Evolutionary conservation across 2,329 filamentous ascomycete species (phyloP), one percentile per base, ranked within the genome.

Genomic region (Calonectria leucothoes): DNA sequence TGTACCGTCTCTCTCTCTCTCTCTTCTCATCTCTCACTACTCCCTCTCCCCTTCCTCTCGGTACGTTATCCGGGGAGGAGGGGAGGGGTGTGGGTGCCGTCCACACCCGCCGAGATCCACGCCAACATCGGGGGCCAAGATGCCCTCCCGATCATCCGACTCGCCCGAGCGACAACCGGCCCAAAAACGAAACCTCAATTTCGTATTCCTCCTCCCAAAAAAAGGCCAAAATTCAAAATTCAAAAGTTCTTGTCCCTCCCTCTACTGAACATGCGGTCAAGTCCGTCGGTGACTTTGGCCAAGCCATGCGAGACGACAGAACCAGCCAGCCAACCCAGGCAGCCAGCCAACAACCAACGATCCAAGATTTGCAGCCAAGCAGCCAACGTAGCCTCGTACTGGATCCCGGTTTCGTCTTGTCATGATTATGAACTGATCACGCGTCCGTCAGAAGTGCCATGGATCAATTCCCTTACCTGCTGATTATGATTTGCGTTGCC

Each of bases 211-310:
- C 67, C 42, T 20, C n/a, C n/a, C n/a, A n/a, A n/a, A n/a, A n/a
- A n/a, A n/a, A n/a, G n/a, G n/a, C n/a, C n/a, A n/a, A n/a, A n/a
- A n/a, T n/a, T n/a, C 42, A 45, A 45, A 29, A 23, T 55, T 35
- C 77, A 79, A 79, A 79, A 78, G 77, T 79, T 64, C 77, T 76
- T 39, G 33, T 27, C 51, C 25, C 49, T 64, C n/a, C 33, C 66
- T 61, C 63, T 72, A 75, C 70, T 66, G 70, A 77, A 77, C 75
- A 75, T 71, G 75, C 42, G 42, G 42, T 45, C 20, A 45, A n/a
- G 42, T 45, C 42, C 42, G 8, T 11, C n/a, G n/a, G 2, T 10
- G 42, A 3, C 42, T 45, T 20, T n/a, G 14, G 39, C 39, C 20
- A 45, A 45, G 39, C 37, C 37, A 42, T 48, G 45, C 65, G 35